These are phyloP conservation scores for Aspergillus sp. DNA, from an alignment of 2,329 filamentous ascomycete genomes.

Conservation along the genomic window DNA sequence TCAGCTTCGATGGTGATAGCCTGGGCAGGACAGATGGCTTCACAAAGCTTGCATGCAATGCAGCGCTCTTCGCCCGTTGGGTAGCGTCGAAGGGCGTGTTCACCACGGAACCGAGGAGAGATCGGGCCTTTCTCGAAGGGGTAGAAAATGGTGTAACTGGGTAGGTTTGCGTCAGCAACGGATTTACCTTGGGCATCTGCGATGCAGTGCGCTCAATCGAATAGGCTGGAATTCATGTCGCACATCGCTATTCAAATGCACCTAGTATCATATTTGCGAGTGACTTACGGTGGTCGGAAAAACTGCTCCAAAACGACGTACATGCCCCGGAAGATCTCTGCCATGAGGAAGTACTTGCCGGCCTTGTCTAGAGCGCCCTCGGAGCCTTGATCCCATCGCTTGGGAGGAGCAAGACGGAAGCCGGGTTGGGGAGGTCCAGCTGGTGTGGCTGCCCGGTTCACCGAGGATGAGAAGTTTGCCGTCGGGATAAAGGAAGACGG, in stretches of 20 bases:
- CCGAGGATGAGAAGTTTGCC: constrained; percentile 64
- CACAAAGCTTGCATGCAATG: constrained; percentile 99
- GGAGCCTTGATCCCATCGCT: constrained; percentile 76
- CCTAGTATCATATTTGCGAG: not conserved
- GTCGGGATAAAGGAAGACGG: constrained; percentile 45
- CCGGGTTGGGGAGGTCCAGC: constrained; percentile 74
- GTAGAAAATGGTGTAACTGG: constrained; percentile 97
- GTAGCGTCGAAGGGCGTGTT: constrained; percentile 94
- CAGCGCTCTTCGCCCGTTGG: constrained; percentile 97
- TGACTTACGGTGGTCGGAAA: constrained; percentile 92
- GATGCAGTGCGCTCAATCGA: not conserved
- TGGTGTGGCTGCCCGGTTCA: constrained; percentile 64
- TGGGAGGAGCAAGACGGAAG: constrained; percentile 73
- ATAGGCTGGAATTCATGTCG: not conserved
- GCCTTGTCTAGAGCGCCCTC: constrained; percentile 79
- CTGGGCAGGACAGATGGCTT: constrained; percentile 95
- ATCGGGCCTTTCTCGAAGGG: constrained; percentile 99
- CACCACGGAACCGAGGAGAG: constrained; percentile 94
- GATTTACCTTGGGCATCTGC: not conserved
- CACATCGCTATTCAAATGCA: not conserved
- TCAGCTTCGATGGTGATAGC: constrained; percentile 99
- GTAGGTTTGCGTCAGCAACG: not conserved
- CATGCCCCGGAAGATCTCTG: constrained; percentile 97
- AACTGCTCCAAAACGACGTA: constrained; percentile 97
- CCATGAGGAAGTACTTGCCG: constrained; percentile 91